A percentile compares a stretch with the other conserved stretches of the same genome.
phyloP scores from a whole-genome alignment of 768 basidiomycete species.

The Pulveroboletus sp. region DNA sequence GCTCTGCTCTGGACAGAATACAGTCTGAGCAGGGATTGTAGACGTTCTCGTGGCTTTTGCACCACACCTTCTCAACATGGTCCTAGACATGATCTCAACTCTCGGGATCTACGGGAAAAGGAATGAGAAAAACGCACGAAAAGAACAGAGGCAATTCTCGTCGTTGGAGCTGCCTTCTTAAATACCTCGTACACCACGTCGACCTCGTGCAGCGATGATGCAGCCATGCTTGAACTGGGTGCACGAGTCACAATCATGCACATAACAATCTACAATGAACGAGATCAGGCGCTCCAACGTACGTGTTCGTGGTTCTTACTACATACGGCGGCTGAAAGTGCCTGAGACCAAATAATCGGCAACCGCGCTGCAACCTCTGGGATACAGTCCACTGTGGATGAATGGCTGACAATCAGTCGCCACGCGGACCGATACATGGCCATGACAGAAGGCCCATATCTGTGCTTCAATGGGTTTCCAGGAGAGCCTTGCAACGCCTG shows the following conservation, averaged over 20 bases:
- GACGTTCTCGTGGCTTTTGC: constrained; percentile 41
- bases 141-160: constrained; percentile 42
- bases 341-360: constrained; percentile 60
- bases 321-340: constrained; percentile 60
- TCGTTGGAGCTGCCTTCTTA: constrained; percentile 41
- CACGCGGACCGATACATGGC: constrained; percentile 71
- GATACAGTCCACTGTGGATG: constrained; percentile 36
- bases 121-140: constrained; percentile 31
- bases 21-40: constrained; percentile 25
- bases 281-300: neutral
- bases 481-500: constrained; percentile 60
- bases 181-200: constrained; percentile 42
- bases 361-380: constrained; percentile 43
- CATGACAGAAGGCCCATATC: constrained; percentile 64
- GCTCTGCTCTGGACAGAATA: constrained; percentile 40
- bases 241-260: constrained; percentile 50
- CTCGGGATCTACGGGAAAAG: neutral
- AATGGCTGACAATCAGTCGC: constrained; percentile 51
- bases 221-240: constrained; percentile 44
- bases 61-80: constrained; percentile 37
- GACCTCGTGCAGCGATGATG: constrained; percentile 45
- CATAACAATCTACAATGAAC: constrained; percentile 47
- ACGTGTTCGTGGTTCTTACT: neutral
- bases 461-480: constrained; percentile 52
- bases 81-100: constrained; percentile 26